Evolutionary conservation across 257 asterid genomes (phyloP).

Genomic region (Thymus mandschuricus): DNA sequence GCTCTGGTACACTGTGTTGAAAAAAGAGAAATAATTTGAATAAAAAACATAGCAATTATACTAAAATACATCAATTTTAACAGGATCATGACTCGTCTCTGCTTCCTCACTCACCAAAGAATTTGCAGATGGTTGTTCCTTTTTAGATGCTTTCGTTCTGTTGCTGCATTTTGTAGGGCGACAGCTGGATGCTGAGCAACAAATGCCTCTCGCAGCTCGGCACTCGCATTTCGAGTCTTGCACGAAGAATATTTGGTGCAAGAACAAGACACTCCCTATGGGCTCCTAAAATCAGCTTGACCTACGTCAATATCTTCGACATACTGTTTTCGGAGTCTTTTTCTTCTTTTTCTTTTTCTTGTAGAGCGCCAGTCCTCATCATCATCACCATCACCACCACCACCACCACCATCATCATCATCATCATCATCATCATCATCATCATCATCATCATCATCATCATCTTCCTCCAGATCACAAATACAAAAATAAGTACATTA

Average conservation of each 20-base stretch:
- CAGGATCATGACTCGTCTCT: conserved; percentile 52
- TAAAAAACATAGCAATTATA: no score
- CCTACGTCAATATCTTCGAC: no score
- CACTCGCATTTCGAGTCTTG: conserved; percentile 88
- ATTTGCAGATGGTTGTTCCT: conserved; percentile 29
- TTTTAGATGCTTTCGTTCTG: conserved; percentile 34
- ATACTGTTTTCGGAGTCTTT: conserved; percentile 34
- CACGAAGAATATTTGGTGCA: conserved; percentile 74
- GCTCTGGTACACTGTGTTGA: no score
- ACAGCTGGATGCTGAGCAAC: conserved; percentile 65
- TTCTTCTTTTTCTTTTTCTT: conserved; percentile 42
- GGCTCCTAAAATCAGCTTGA: background rate
- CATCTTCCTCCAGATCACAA: background rate
- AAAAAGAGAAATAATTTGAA: no score
- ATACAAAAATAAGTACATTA: conserved; percentile 53
- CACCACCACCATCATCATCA: conserved; percentile 33
- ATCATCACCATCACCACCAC: no score
- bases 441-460: no score
- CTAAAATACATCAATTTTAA: no score
- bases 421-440: conserved; percentile 39
- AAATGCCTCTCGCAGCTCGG: conserved; percentile 59
- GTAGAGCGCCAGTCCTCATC: conserved; percentile 43
- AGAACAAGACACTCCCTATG: conserved; percentile 54
- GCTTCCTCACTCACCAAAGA: conserved; percentile 43
- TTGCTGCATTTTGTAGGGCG: conserved; percentile 65